These are phyloP conservation scores for Glycine latifolia DNA, from an alignment of 306 rosid species.

Conservation along the genomic window DNA sequence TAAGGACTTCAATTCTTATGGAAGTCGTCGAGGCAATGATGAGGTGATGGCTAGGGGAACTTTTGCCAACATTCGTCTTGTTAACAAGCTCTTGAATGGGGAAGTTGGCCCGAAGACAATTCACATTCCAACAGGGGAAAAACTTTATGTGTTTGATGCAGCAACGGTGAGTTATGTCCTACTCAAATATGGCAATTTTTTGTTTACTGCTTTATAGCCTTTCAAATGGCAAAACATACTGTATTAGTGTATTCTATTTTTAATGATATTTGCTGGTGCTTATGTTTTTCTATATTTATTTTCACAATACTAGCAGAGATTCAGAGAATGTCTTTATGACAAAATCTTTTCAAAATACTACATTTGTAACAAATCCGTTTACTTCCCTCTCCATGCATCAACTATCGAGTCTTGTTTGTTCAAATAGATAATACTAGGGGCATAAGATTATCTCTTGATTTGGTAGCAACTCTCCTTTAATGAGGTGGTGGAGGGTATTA, in stretches of 20 bases:
- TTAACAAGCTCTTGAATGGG: constrained; percentile 90
- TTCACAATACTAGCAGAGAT: constrained; percentile 6
- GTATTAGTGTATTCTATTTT: constrained; percentile 3
- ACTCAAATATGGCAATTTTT: constrained; percentile 11
- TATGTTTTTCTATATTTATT: constrained; percentile 13
- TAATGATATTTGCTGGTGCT: constrained; percentile 5
- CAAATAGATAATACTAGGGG: constrained; percentile 16
- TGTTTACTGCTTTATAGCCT: not conserved
- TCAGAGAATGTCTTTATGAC: not conserved
- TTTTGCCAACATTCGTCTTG: constrained; percentile 89
- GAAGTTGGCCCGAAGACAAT: constrained; percentile 91
- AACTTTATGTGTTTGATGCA: constrained; percentile 79
- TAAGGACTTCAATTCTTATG: constrained; percentile 93
- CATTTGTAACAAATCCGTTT: not conserved
- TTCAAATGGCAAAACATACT: constrained; percentile 7
- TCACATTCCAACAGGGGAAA: constrained; percentile 88
- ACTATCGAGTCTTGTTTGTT: constrained; percentile 9
- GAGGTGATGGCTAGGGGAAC: constrained; percentile 98
- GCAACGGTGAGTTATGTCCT: constrained; percentile 69
- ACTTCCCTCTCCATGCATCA: not conserved
- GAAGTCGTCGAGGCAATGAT: constrained; percentile 96
- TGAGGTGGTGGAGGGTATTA: not conserved
- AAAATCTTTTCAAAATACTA: not conserved
- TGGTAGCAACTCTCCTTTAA: not conserved
- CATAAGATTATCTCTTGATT: constrained; percentile 1